Conservation (phyloP, 768 basidiomycete genomes). For the Leccinum sublutescens region DNA sequence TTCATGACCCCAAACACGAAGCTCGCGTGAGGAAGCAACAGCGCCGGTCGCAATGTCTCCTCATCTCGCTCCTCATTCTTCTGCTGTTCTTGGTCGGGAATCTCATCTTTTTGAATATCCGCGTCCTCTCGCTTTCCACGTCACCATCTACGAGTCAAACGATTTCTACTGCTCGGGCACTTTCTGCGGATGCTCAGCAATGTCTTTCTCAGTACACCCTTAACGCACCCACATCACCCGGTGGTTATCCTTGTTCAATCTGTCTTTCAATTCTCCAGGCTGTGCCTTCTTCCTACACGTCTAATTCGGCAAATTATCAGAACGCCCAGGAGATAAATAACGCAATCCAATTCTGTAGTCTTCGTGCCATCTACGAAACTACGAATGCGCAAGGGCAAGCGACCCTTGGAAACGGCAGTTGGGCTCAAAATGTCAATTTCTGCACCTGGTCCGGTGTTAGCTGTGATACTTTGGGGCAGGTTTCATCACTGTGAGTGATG, state of each 20-base stretch:
- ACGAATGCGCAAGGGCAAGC: conserved; percentile 38
- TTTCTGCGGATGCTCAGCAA: conserved; percentile 41
- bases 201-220: conserved; percentile 46
- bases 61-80: conserved; percentile 37
- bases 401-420: conserved; percentile 40
- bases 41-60: conserved; percentile 31
- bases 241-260: conserved; percentile 45
- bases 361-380: conserved; percentile 43
- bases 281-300: conserved; percentile 36
- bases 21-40: conserved; percentile 26
- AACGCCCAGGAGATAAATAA: conserved; percentile 33
- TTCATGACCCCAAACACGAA: conserved; percentile 19
- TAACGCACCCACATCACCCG: conserved; percentile 43
- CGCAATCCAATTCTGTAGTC: conserved; percentile 48
- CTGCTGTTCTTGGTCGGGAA: conserved; percentile 46
- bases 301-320: conserved; percentile 31
- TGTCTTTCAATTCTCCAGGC: conserved; percentile 42
- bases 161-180: conserved; percentile 24
- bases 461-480: conserved; percentile 41
- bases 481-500: conserved; percentile 41
- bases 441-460: conserved; percentile 48
- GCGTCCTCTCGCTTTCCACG: conserved; percentile 26
- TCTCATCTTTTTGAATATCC: conserved; percentile 37
- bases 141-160: conserved; percentile 19
- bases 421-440: conserved; percentile 45